These are phyloP conservation scores for Didymella glomerata DNA, from an alignment of 2,329 filamentous ascomycete species.

Conservation along the genomic window DNA sequence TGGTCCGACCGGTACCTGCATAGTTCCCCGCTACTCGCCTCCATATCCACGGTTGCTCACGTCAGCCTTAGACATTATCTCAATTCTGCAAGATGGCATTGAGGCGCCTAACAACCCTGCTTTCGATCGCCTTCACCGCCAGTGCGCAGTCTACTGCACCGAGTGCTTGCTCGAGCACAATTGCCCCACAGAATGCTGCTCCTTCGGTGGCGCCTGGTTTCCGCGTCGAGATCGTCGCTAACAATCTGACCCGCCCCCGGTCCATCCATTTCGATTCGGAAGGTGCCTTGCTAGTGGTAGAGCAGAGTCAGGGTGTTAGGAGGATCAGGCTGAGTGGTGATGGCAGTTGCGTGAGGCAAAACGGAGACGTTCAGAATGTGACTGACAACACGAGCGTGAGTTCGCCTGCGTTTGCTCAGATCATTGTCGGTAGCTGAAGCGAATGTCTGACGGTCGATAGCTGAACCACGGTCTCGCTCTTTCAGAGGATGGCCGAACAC, in stretches of 20 bases:
- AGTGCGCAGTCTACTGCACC: constrained; percentile 34
- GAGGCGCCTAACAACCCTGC: constrained; percentile 39
- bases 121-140: constrained; percentile 33
- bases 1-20: constrained; percentile 21
- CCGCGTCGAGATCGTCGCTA: constrained; percentile 56
- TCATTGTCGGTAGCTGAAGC: background rate
- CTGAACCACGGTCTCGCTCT: constrained; percentile 63
- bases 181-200: constrained; percentile 49
- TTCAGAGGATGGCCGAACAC: constrained; percentile 58
- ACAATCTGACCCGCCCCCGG: constrained; percentile 55
- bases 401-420: constrained; percentile 4
- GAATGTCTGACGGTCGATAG: constrained; percentile 25
- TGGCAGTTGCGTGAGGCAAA: constrained; percentile 41
- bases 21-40: constrained; percentile 11
- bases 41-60: constrained; percentile 19
- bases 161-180: constrained; percentile 45
- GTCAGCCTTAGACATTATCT: constrained; percentile 22
- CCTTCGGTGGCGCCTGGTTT: constrained; percentile 56
- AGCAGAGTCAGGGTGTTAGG: constrained; percentile 52
- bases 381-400: constrained; percentile 44
- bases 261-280: constrained; percentile 58
- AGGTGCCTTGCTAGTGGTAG: constrained; percentile 60
- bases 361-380: constrained; percentile 34
- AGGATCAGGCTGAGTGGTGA: constrained; percentile 48
- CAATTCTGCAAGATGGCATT: constrained; percentile 28